These are phyloP conservation scores for Choanephora cucurbitarum DNA, from an alignment of 371 early-diverging fungal species.

Conservation along the genomic window DNA sequence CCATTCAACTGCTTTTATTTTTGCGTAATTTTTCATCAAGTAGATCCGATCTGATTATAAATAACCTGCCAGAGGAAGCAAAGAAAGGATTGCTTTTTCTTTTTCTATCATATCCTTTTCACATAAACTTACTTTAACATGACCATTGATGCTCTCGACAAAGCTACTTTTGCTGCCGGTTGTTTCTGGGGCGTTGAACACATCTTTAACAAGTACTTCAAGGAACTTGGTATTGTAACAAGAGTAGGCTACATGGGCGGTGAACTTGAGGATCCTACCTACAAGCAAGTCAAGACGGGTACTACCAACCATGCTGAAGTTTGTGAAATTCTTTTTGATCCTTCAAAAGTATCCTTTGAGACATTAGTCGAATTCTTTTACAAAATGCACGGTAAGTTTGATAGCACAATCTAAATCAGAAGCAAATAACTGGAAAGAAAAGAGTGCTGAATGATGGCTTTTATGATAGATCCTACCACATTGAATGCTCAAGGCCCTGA, in stretches of 20 bases:
- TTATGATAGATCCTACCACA: slow-evolving; percentile 52
- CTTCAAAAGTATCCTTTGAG: slow-evolving; percentile 62
- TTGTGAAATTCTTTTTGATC: slow-evolving; percentile 74
- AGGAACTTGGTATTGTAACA: slow-evolving; percentile 51
- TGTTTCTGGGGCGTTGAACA: slow-evolving; percentile 79
- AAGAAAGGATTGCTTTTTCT: neutral
- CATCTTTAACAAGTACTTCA: slow-evolving; percentile 62
- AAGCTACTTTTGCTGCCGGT: slow-evolving; percentile 46
- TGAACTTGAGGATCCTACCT: slow-evolving; percentile 48
- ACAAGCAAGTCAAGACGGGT: slow-evolving; percentile 70
- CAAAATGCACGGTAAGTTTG: slow-evolving; percentile 72
- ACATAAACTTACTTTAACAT: too few species aligned
- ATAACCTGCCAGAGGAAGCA: slow-evolving; percentile 9
- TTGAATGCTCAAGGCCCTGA: slow-evolving; percentile 41
- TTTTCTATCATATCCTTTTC: too few species aligned
- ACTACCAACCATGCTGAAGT: slow-evolving; percentile 83
- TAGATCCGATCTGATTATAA: slow-evolving; percentile 9
- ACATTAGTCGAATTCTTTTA: slow-evolving; percentile 80
- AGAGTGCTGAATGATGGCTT: neutral
- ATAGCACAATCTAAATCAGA: too few species aligned
- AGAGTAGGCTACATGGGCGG: slow-evolving; percentile 88
- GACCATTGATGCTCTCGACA: slow-evolving; percentile 22
- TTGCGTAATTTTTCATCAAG: slow-evolving; percentile 16
- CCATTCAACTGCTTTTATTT: slow-evolving; percentile 23
- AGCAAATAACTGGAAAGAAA: neutral